These are phyloP conservation scores for Penicillium aurantiogriseum DNA, from an alignment of 2,329 filamentous ascomycete genomes.

Conservation along the genomic window DNA sequence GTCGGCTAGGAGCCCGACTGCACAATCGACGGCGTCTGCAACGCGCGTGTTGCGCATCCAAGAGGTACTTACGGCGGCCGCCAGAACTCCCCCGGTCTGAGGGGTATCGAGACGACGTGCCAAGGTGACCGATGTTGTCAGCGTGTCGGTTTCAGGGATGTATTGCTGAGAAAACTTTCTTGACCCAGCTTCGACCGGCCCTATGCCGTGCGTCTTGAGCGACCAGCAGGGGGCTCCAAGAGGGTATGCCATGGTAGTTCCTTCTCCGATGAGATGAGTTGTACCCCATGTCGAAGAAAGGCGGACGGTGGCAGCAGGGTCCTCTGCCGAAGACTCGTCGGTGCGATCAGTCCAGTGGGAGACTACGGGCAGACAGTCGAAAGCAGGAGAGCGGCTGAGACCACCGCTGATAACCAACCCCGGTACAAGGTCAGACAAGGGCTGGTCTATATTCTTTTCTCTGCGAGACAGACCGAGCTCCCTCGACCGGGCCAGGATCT, in stretches of 20 bases:
- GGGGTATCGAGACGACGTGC: conserved; percentile 9
- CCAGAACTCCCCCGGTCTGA: conserved; percentile 9
- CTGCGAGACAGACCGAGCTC: conserved; percentile 5
- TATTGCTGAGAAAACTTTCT: conserved; percentile 11
- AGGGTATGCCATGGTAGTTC: neutral
- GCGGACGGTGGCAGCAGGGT: conserved; percentile 11
- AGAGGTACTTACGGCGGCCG: conserved; percentile 7
- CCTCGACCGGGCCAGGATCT: conserved; percentile 11
- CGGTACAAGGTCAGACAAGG: conserved; percentile 14
- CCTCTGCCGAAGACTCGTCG: conserved; percentile 9
- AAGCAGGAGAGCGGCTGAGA: conserved; percentile 16
- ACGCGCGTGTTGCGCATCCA: conserved; percentile 16
- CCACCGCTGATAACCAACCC: conserved; percentile 12
- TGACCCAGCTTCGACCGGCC: neutral
- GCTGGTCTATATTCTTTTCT: neutral
- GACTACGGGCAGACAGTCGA: conserved; percentile 10
- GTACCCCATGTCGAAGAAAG: conserved; percentile 14
- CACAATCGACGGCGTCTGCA: conserved; percentile 15
- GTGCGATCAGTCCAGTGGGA: conserved; percentile 16
- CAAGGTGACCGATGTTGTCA: conserved; percentile 12
- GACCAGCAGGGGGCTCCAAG: conserved; percentile 12
- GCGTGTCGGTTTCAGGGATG: conserved; percentile 7
- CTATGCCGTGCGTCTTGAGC: conserved; percentile 11
- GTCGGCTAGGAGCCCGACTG: conserved; percentile 11
- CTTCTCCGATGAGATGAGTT: conserved; percentile 13